Conservation (phyloP, 495 filamentous ascomycete species). For the Glonium stellatum region DNA sequence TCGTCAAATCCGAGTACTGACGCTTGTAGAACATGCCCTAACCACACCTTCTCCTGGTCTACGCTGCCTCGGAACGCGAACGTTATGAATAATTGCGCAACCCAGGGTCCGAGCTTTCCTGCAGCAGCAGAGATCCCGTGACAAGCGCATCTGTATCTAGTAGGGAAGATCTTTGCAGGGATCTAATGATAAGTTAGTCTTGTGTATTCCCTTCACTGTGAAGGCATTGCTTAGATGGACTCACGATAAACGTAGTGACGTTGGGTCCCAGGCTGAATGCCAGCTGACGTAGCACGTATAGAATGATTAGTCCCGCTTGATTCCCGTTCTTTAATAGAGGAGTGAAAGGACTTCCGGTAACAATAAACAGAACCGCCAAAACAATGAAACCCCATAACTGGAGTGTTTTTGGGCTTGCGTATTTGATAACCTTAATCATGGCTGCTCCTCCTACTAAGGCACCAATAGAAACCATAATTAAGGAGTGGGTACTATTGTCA, state of each 20-base stretch:
- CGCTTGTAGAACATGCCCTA: conserved; percentile 18
- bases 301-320: conserved; percentile 15
- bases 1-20: not conserved
- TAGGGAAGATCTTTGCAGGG: conserved; percentile 25
- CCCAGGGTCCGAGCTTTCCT: conserved; percentile 21
- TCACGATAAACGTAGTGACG: conserved; percentile 24
- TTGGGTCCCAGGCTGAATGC: conserved; percentile 25
- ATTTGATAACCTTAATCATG: conserved; percentile 25
- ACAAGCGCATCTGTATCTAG: conserved; percentile 20
- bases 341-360: conserved; percentile 17
- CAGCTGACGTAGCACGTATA: conserved; percentile 21
- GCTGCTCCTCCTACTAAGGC: conserved; percentile 18
- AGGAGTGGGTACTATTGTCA: conserved; percentile 19
- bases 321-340: conserved; percentile 10
- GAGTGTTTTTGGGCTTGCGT: conserved; percentile 15
- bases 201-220: not conserved
- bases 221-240: not conserved
- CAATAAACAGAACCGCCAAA: conserved; percentile 20
- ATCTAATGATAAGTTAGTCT: conserved; percentile 15
- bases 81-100: conserved; percentile 22
- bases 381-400: conserved; percentile 26
- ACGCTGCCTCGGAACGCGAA: conserved; percentile 11
- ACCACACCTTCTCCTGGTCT: not conserved
- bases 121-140: conserved; percentile 23
- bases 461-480: conserved; percentile 23